A percentile compares a stretch with the other conserved stretches of the same genome.
phyloP scores from a whole-genome alignment of 805 yeast species.

The Priceomyces castillae region DNA sequence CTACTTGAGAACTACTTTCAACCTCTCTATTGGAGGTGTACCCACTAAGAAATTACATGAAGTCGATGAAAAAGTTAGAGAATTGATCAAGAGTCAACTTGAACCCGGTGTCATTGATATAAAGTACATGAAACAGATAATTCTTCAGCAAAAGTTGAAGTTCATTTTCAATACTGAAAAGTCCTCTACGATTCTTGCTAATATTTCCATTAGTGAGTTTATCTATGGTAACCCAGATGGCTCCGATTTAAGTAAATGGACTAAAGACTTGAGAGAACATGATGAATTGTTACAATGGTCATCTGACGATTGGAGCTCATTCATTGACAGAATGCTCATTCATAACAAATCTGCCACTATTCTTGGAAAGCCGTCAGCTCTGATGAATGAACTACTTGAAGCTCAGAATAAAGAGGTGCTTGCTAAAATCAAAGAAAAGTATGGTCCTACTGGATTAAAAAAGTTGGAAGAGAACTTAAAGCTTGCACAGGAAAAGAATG shows the following conservation, averaged over 20 bases:
- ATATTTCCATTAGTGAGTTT: constrained; percentile 68
- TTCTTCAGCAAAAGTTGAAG: constrained; percentile 63
- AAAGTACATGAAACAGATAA: constrained; percentile 60
- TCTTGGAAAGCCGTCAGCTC: constrained; percentile 67
- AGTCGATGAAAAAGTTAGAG: constrained; percentile 51
- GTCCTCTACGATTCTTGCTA: constrained; percentile 58
- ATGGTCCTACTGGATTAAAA: constrained; percentile 61
- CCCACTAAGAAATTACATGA: constrained; percentile 61
- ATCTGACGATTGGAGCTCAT: constrained; percentile 60
- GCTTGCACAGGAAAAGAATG: constrained; percentile 64
- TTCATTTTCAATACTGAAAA: constrained; percentile 61
- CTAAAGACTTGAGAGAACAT: constrained; percentile 57
- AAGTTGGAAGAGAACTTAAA: constrained; percentile 51
- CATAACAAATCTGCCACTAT: constrained; percentile 64
- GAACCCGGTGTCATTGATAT: constrained; percentile 55
- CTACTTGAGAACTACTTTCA: constrained; percentile 59
- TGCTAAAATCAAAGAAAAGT: constrained; percentile 46
- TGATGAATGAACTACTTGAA: constrained; percentile 53
- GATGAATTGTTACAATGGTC: constrained; percentile 60
- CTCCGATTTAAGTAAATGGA: constrained; percentile 52
- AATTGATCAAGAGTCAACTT: constrained; percentile 53
- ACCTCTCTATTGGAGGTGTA: constrained; percentile 63
- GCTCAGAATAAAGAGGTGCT: constrained; percentile 47
- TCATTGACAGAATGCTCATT: constrained; percentile 53
- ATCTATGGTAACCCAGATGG: constrained; percentile 71